Evolutionary conservation across 306 rosid species (phyloP).

Genomic region (Delonix regia): DNA sequence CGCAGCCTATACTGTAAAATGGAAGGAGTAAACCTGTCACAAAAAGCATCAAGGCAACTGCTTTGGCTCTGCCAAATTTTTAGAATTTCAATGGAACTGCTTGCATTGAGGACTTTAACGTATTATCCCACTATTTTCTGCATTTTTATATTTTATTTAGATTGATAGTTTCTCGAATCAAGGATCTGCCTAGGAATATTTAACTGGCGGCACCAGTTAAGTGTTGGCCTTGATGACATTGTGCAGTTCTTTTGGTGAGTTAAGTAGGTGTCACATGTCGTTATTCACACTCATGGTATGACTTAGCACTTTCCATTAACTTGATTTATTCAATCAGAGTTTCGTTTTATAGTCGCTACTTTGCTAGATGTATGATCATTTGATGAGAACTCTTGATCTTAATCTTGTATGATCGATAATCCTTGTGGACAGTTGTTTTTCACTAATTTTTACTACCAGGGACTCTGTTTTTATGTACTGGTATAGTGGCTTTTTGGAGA

Average conservation of each 20-base stretch:
- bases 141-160: too few relatives aligned
- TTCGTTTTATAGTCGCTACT: not conserved
- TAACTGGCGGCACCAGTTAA: not conserved
- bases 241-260: not conserved
- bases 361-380: not conserved
- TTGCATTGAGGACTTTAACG: not conserved
- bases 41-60: not conserved
- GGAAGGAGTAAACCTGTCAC: not conserved
- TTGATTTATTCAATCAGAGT: not conserved
- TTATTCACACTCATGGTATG: not conserved
- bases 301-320: not conserved
- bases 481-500: slow-evolving; percentile 67
- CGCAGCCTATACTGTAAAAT: not conserved
- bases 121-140: not conserved
- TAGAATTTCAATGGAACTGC: not conserved
- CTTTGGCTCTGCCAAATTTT: not conserved
- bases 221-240: not conserved
- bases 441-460: slow-evolving; percentile 79
- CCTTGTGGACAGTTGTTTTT: slow-evolving; percentile 68
- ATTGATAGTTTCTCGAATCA: slow-evolving; percentile 11
- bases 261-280: not conserved
- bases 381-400: not conserved
- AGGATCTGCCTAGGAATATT: slow-evolving; percentile 1
- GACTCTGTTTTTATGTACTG: slow-evolving; percentile 68
- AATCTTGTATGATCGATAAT: slow-evolving; percentile 37